Evolutionary conservation across 2,329 filamentous ascomycete genomes (phyloP).

Genomic region (Geoglossum cookeanum): DNA sequence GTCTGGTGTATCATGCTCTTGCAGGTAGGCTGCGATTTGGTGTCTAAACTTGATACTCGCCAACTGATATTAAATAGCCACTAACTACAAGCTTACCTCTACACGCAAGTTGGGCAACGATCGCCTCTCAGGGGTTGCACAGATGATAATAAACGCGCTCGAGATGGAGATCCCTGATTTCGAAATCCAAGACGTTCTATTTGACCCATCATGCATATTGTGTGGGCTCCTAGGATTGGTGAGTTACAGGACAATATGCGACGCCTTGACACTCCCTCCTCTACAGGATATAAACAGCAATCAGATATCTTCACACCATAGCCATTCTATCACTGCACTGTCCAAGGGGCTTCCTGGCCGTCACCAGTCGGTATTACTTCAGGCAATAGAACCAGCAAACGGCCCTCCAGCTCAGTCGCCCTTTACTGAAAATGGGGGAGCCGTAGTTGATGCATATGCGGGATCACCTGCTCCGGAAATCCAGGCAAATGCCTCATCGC

Average conservation of each 20-base stretch:
- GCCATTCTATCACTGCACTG: too few species aligned
- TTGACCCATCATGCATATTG: neutral
- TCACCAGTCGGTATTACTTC: too few species aligned
- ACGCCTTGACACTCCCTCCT: neutral
- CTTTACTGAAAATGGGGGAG: too few species aligned
- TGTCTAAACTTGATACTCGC: neutral
- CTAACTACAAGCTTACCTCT: neutral
- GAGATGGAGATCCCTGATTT: neutral
- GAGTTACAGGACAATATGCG: neutral
- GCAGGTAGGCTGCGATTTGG: neutral
- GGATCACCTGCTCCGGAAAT: too few species aligned
- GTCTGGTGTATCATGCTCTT: too few species aligned
- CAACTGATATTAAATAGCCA: neutral
- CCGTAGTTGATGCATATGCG: too few species aligned
- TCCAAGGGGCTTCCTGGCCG: too few species aligned
- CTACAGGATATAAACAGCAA: neutral
- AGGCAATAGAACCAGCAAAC: too few species aligned
- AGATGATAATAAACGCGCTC: neutral
- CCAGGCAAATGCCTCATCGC: too few species aligned
- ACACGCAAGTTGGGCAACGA: neutral
- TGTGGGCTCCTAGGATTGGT: neutral
- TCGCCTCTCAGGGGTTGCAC: neutral
- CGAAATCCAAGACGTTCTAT: neutral
- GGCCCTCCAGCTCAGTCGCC: too few species aligned
- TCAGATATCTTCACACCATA: neutral